A percentile compares a stretch with the other conserved stretches of the same genome.
phyloP scores from a whole-genome alignment of 1,284 basidiomycete genomes.

The Ganoderma meredithae region DNA sequence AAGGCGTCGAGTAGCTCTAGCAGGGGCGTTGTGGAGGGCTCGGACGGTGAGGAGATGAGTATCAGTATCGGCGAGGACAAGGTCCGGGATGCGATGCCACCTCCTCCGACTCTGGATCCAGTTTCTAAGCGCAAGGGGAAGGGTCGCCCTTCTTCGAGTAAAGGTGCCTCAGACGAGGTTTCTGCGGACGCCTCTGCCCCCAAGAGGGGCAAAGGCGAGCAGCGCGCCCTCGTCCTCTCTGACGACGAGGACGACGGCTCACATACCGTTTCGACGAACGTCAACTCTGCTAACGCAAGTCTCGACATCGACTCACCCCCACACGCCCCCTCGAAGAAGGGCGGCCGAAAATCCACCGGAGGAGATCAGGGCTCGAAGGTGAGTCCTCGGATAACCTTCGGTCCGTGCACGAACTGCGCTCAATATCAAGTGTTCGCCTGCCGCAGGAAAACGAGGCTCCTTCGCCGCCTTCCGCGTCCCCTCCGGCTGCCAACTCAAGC shows the following conservation, averaged over 20 bases:
- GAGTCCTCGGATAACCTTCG: not conserved
- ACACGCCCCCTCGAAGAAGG: conserved; percentile 26
- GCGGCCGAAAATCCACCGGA: conserved; percentile 23
- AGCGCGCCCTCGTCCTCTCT: conserved; percentile 36
- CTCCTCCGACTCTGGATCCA: conserved; percentile 17
- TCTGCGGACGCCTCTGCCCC: conserved; percentile 4
- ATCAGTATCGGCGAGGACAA: not conserved
- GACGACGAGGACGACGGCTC: conserved; percentile 37
- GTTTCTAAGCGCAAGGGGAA: conserved; percentile 8
- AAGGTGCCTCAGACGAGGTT: conserved; percentile 2
- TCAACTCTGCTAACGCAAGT: conserved; percentile 9
- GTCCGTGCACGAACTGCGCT: not conserved
- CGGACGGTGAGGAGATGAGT: conserved; percentile 30
- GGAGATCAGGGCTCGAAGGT: conserved; percentile 29
- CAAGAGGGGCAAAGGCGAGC: conserved; percentile 35
- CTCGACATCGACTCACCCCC: conserved; percentile 15
- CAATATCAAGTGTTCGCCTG: not conserved
- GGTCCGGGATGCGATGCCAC: conserved; percentile 20
- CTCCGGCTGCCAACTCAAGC: conserved; percentile 14
- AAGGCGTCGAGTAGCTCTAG: conserved; percentile 21
- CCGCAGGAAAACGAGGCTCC: conserved; percentile 27
- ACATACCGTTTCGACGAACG: conserved; percentile 25
- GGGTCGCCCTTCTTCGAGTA: not conserved
- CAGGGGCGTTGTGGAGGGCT: conserved; percentile 34
- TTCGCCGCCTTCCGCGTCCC: conserved; percentile 5